A percentile compares a stretch with the other conserved stretches of the same genome.
Evolutionary conservation across 306 rosid genomes (phyloP).

Genomic region (Cicer yamashitae): DNA sequence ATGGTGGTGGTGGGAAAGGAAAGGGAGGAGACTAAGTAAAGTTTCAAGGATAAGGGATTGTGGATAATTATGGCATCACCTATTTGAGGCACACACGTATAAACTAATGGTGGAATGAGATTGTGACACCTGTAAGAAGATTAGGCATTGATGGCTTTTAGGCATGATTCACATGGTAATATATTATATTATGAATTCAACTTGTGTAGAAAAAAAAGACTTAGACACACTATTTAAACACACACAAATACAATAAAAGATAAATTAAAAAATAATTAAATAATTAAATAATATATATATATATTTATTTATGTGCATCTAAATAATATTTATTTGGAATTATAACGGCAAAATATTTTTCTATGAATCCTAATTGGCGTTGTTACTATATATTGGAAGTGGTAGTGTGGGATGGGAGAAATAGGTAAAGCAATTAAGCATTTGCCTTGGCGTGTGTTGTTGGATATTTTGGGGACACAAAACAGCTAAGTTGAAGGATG

Average conservation of each 20-base stretch:
- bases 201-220: too few species aligned
- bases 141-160: constrained; percentile 6
- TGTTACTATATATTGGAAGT: background rate
- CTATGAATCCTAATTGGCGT: background rate
- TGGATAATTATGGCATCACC: constrained; percentile 37
- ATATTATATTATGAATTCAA: too few species aligned
- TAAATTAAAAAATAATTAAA: too few species aligned
- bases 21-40: constrained; percentile 30
- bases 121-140: constrained; percentile 31
- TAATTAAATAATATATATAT: too few species aligned
- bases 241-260: too few species aligned
- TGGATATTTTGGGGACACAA: constrained; percentile 31
- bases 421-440: background rate
- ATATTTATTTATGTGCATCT: too few species aligned
- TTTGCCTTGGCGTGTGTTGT: background rate
- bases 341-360: too few species aligned
- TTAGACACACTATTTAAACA: too few species aligned
- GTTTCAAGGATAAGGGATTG: constrained; percentile 39
- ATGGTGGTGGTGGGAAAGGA: constrained; percentile 19
- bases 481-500: background rate
- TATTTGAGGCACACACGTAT: background rate
- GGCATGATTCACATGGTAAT: background rate
- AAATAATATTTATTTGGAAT: too few species aligned
- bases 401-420: background rate
- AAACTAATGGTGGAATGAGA: background rate